phyloP scores from a whole-genome alignment of 257 asterid genomes.

The Scutellaria minor region DNA sequence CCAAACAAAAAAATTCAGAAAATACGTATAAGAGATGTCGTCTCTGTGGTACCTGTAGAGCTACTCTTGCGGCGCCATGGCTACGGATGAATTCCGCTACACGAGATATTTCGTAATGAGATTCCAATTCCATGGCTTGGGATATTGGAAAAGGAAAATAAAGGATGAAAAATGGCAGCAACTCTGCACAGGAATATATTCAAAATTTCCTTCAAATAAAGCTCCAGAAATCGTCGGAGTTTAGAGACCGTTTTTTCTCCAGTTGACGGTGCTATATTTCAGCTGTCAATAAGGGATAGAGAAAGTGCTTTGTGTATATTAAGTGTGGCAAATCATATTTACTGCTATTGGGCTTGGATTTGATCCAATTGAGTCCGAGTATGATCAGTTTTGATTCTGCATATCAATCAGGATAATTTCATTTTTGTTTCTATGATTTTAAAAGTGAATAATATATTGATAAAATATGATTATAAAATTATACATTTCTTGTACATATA shows the following conservation, averaged over 20 bases:
- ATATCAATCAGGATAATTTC: too few species aligned
- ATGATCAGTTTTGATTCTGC: too few species aligned
- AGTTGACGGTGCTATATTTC: slow-evolving; percentile 24
- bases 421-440: too few species aligned
- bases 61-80: slow-evolving; percentile 63
- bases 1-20: slow-evolving; percentile 7
- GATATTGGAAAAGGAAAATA: not conserved
- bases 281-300: not conserved
- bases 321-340: too few species aligned
- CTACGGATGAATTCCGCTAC: slow-evolving; percentile 68
- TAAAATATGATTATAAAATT: too few species aligned
- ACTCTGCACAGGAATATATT: slow-evolving; percentile 7
- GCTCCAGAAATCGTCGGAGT: not conserved
- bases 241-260: slow-evolving; percentile 11
- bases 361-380: too few species aligned
- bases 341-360: too few species aligned
- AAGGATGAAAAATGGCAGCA: slow-evolving; percentile 22
- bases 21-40: not conserved
- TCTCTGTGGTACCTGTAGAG: slow-evolving; percentile 61
- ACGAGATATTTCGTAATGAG: slow-evolving; percentile 61
- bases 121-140: slow-evolving; percentile 66
- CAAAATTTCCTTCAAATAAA: slow-evolving; percentile 8
- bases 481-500: too few species aligned
- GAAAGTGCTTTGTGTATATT: not conserved
- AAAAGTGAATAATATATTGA: too few species aligned